Base-by-base conservation (phyloP, 2,329 filamentous ascomycete species). In the Trichoderma sp. region DNA sequence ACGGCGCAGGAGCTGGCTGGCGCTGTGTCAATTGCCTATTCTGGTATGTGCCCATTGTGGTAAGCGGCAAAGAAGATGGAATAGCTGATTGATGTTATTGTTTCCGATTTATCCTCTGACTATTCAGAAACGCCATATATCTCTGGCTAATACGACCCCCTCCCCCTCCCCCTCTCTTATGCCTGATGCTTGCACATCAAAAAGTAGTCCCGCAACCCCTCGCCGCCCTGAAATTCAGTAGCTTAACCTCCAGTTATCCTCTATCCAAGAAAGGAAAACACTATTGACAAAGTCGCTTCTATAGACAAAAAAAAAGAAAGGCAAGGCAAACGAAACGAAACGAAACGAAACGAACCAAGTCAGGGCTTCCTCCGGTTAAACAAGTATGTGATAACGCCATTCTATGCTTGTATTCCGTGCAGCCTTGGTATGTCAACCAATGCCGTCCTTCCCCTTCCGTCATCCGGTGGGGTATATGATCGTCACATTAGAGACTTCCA, bases 331-430 rank as follows among this genome's bases (percentile, higher is more conserved):
- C 26, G 26, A 26, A 26, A 26, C 26, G 26, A 26, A 26, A 26
- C 26, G 26, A 26, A 26, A 26, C 26, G 26, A 32, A 32, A 32
- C 30, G 8, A 32, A 32, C 3, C 8, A 37, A 34, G 7, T 14
- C 59, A 26, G 30, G n/a, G 49, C 32, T 37, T 51, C 28, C n/a
- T 49, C 6, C 14, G 39, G 60, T 11, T 46, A 30, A 43, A 11
- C 6, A 69, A 28, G 18, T 18, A 69, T 60, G 46, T 18, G 26
- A 59, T 59, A 59, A 65, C 56, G 60, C 54, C 61, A 69, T 69
- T 66, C 54, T 69, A 69, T 69, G 54, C 59, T 63, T 34, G 21
- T 14, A 61, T 56, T 68, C 59, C 51, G 28, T 61, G 56, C 66
- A 34, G 37, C 18, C 37, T 37, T 30, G 14, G 34, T 30, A 18